Conservation (phyloP, 1,139 yeast species). For the Blastobotrys buckinghamii region DNA sequence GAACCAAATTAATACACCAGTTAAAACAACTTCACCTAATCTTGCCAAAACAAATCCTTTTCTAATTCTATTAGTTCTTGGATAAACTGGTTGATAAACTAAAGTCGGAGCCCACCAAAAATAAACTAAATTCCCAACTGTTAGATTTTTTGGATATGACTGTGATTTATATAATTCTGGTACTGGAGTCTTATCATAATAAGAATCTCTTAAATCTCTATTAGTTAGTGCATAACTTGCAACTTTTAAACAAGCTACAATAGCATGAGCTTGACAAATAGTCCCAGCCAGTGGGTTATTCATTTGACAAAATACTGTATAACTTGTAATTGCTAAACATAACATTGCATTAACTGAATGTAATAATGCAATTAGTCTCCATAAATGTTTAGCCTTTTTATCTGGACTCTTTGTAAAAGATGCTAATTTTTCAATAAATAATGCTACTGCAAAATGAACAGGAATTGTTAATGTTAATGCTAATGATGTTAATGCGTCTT, state of each 20-base stretch:
- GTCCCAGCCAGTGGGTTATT: conserved; percentile 42
- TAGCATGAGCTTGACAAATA: conserved; percentile 36
- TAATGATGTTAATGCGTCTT: conserved; percentile 28
- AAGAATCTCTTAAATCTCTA: conserved; percentile 36
- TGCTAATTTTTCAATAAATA: conserved; percentile 32
- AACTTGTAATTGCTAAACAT: conserved; percentile 31
- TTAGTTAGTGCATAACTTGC: conserved; percentile 41
- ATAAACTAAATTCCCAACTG: conserved; percentile 33
- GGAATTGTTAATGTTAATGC: conserved; percentile 32
- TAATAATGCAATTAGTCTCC: conserved; percentile 31
- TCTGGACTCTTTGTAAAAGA: neutral
- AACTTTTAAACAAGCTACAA: conserved; percentile 38
- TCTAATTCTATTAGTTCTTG: conserved; percentile 32
- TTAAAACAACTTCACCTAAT: conserved; percentile 32
- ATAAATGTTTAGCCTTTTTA: conserved; percentile 21
- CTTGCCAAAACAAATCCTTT: conserved; percentile 33
- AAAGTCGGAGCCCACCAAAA: conserved; percentile 44
- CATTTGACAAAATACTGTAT: conserved; percentile 32
- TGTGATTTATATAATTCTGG: conserved; percentile 33
- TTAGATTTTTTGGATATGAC: conserved; percentile 39
- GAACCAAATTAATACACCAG: conserved; percentile 33
- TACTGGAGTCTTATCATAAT: conserved; percentile 20
- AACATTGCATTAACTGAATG: conserved; percentile 33
- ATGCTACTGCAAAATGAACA: conserved; percentile 34
- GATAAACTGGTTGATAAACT: conserved; percentile 43